These are phyloP conservation scores for Elasticomyces elasticus DNA, from an alignment of 495 filamentous ascomycete species.

Conservation along the genomic window DNA sequence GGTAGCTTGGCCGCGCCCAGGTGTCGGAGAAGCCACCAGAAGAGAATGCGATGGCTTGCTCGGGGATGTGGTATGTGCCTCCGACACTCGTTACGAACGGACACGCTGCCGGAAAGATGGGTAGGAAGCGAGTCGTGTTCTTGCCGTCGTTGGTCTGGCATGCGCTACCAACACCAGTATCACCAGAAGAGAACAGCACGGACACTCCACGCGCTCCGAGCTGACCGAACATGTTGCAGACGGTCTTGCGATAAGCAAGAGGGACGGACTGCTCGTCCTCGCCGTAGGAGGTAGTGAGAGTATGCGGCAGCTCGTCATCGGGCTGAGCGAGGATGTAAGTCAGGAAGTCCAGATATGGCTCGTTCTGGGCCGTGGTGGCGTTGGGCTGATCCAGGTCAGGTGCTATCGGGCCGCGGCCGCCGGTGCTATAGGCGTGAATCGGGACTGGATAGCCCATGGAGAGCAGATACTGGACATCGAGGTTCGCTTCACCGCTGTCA, in stretches of 20 bases:
- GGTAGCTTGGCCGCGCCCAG: constrained; percentile 52
- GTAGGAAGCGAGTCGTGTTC: constrained; percentile 55
- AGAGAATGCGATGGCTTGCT: constrained; percentile 18
- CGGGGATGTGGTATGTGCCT: constrained; percentile 40
- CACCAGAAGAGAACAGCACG: constrained; percentile 60
- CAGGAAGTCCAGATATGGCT: constrained; percentile 65
- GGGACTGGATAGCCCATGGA: constrained; percentile 48
- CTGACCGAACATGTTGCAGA: constrained; percentile 60
- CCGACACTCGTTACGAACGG: constrained; percentile 66
- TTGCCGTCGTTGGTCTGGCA: constrained; percentile 60
- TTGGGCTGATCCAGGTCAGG: constrained; percentile 50
- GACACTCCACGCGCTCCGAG: constrained; percentile 68
- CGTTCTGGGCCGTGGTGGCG: constrained; percentile 46
- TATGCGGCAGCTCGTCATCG: constrained; percentile 51
- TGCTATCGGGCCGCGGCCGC: constrained; percentile 50
- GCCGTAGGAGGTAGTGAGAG: constrained; percentile 70
- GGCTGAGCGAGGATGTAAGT: constrained; percentile 47
- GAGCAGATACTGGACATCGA: constrained; percentile 62
- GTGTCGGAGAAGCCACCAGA: constrained; percentile 61
- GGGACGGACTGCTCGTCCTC: constrained; percentile 72
- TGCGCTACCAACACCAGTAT: constrained; percentile 47
- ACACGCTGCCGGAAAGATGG: constrained; percentile 61
- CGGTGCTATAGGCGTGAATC: constrained; percentile 56
- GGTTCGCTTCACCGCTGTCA: constrained; percentile 50
- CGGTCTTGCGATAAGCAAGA: constrained; percentile 49